A percentile compares a stretch with the other conserved stretches of the same genome.
phyloP scores from a whole-genome alignment of 495 filamentous ascomycete genomes.

The Penicillium simplicissimum region DNA sequence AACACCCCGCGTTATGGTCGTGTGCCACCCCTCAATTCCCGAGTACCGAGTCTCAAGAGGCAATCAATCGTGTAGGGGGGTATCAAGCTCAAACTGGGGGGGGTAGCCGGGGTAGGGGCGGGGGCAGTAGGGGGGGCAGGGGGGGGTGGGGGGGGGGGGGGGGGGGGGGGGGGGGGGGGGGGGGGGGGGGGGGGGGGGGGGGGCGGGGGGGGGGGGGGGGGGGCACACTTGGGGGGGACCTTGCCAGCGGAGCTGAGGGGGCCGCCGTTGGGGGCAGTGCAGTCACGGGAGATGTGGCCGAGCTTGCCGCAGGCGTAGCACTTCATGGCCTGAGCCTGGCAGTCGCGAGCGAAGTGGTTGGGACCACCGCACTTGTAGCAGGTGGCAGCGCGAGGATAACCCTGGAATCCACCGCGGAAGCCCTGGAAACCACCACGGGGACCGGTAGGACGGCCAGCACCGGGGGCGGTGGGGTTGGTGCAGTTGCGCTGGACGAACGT shows the following conservation, averaged over 20 bases:
- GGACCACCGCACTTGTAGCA: constrained; percentile 99
- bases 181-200: no score
- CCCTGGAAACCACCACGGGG: constrained; percentile 70
- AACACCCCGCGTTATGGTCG: neutral
- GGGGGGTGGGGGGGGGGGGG: no score
- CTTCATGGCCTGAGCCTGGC: constrained; percentile 99
- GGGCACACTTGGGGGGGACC: constrained; percentile 96
- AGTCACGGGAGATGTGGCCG: constrained; percentile 97
- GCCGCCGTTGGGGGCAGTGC: constrained; percentile 94
- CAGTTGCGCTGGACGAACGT: constrained; percentile 67
- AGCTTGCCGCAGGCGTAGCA: constrained; percentile 99
- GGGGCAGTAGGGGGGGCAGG: no score
- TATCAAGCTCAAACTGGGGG: neutral
- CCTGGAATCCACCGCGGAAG: constrained; percentile 70
- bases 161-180: no score
- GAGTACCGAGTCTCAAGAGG: neutral
- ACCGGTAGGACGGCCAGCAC: constrained; percentile 59
- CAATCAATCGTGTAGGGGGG: neutral
- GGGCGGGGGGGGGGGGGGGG: no score
- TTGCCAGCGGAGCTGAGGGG: constrained; percentile 94
- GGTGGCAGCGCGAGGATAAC: constrained; percentile 76
- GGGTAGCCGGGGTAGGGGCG: no score
- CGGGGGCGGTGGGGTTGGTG: constrained; percentile 64
- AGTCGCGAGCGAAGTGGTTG: constrained; percentile 98
- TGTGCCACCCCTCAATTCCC: constrained; percentile 7